A percentile compares a stretch with the other conserved stretches of the same genome.
phyloP scores from a whole-genome alignment of 176 grass and related monocot genomes.

The Phragmites australis region DNA sequence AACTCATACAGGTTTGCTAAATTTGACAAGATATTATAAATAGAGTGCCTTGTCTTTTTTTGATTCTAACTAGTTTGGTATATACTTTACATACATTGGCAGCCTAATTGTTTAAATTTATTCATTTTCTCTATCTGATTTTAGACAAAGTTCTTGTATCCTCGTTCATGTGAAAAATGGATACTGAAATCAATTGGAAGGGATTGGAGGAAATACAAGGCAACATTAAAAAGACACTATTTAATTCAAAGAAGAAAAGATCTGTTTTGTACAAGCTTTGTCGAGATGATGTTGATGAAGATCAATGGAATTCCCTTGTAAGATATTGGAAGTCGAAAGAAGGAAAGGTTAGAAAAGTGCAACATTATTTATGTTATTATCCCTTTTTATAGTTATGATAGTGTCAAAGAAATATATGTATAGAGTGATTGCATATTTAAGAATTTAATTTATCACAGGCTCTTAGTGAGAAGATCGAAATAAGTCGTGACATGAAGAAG shows the following conservation, averaged over 20 bases:
- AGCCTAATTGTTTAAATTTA: not conserved
- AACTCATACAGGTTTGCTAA: not conserved
- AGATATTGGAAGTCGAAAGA: not conserved
- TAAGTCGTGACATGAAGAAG: too few relatives aligned
- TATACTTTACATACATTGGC: too few relatives aligned
- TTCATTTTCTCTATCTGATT: not conserved
- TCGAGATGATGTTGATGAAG: not conserved
- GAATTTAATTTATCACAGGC: not conserved
- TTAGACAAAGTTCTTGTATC: slow-evolving; percentile 23
- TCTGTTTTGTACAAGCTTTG: not conserved
- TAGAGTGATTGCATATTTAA: too few relatives aligned
- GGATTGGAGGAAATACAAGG: slow-evolving; percentile 17
- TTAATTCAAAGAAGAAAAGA: not conserved
- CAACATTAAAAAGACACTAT: not conserved
- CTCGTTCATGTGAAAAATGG: not conserved
- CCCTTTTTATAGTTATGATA: too few relatives aligned
- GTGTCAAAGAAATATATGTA: too few relatives aligned
- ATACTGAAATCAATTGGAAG: slow-evolving; percentile 7
- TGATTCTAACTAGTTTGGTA: too few relatives aligned
- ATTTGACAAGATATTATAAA: too few relatives aligned
- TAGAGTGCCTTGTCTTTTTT: too few relatives aligned
- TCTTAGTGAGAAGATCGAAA: slow-evolving; percentile 22
- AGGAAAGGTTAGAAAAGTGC: not conserved
- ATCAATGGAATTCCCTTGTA: not conserved
- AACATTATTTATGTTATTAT: too few relatives aligned